phyloP scores from a whole-genome alignment of 257 asterid species.

The Fraxinus quadrangulata region DNA sequence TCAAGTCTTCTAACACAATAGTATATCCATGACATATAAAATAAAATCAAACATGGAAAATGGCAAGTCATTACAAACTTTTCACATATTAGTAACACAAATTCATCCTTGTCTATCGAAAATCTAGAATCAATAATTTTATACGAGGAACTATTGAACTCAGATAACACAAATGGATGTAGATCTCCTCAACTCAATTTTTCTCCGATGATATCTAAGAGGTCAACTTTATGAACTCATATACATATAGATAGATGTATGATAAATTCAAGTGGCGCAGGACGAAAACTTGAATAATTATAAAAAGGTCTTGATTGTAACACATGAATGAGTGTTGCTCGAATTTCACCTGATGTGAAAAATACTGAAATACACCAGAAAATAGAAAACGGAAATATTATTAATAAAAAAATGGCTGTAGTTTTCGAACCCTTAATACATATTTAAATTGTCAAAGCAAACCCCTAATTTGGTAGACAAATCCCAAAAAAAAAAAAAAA shows the following conservation, averaged over 20 bases:
- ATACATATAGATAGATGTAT: background rate
- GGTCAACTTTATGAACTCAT: background rate
- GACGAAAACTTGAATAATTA: no score
- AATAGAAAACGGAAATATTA: no score
- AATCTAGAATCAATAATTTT: background rate
- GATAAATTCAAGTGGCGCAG: background rate
- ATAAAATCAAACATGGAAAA: background rate
- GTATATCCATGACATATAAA: background rate
- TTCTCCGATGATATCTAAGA: background rate
- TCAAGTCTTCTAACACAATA: background rate
- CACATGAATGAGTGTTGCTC: no score
- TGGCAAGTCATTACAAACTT: slow-evolving; percentile 3
- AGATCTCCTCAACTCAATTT: background rate
- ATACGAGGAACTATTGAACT: background rate
- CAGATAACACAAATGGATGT: background rate
- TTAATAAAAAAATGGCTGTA: no score
- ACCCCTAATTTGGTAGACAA: background rate
- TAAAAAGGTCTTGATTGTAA: no score
- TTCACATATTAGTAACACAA: background rate
- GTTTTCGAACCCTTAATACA: no score
- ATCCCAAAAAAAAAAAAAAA: no score
- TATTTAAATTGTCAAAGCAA: no score
- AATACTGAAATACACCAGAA: no score
- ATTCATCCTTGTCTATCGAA: background rate
- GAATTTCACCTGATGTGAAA: no score